Percentiles rank a stretch among this genome's conserved stretches.
These are phyloP conservation scores for Didymella exigua DNA, from an alignment of 2,329 filamentous ascomycete genomes.

Conservation along the genomic window DNA sequence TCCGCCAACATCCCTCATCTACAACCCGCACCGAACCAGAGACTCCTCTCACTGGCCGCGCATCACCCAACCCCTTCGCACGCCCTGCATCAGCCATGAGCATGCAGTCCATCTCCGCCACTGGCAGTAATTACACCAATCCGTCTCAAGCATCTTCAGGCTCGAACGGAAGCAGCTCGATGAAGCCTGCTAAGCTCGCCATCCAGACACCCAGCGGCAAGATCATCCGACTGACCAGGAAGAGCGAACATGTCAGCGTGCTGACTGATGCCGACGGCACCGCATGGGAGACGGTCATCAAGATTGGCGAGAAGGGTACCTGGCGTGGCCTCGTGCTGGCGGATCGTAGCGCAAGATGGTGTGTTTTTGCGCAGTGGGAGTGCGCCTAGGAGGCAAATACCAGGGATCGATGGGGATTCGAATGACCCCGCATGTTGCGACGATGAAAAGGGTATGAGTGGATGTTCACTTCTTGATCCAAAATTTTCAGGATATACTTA, in stretches of 20 bases:
- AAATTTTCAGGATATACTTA: not conserved
- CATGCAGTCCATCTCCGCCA: conserved; percentile 62
- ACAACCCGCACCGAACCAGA: conserved; percentile 47
- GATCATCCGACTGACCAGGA: conserved; percentile 84
- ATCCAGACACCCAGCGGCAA: conserved; percentile 95
- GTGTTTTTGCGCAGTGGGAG: conserved; percentile 87
- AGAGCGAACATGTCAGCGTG: conserved; percentile 68
- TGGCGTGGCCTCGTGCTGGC: conserved; percentile 84
- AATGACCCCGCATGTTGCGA: not conserved
- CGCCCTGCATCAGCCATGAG: conserved; percentile 65
- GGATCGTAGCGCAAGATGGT: conserved; percentile 84
- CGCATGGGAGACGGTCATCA: conserved; percentile 89
- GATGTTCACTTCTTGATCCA: not conserved
- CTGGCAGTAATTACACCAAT: conserved; percentile 59
- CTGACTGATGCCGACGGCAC: conserved; percentile 70
- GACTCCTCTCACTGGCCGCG: conserved; percentile 50
- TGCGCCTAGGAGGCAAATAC: conserved; percentile 26
- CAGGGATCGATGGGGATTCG: not conserved
- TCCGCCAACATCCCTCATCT: conserved; percentile 86
- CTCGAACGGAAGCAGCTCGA: conserved; percentile 61
- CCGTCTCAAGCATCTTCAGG: conserved; percentile 63
- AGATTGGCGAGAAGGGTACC: conserved; percentile 79
- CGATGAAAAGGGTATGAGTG: not conserved
- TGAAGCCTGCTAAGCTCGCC: conserved; percentile 91
- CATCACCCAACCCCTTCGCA: conserved; percentile 58